Conservation (phyloP, 495 filamentous ascomycete genomes). For the Penicillium atrosanguineum region DNA sequence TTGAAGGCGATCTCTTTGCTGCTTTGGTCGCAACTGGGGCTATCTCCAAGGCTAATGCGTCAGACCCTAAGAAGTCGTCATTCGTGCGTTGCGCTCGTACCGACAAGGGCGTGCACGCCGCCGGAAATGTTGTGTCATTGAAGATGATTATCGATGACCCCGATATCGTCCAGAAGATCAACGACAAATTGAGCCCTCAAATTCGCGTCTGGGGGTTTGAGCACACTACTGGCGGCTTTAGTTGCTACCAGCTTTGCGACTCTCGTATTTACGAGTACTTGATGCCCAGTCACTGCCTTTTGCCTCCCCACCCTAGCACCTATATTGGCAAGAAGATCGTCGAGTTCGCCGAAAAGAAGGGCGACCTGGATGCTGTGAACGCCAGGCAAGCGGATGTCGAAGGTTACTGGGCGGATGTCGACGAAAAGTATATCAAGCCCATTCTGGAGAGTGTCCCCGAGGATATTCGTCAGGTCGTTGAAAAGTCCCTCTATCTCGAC, state of each 20-base stretch:
- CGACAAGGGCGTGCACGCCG: slow-evolving; percentile 97
- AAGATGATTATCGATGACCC: slow-evolving; percentile 94
- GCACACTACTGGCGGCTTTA: slow-evolving; percentile 80
- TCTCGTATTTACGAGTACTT: slow-evolving; percentile 95
- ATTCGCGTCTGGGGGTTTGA: slow-evolving; percentile 93
- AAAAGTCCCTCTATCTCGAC: slow-evolving; percentile 37
- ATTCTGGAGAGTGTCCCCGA: slow-evolving; percentile 59
- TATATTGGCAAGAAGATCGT: slow-evolving; percentile 77
- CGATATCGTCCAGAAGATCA: slow-evolving; percentile 86
- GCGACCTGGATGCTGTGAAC: slow-evolving; percentile 63
- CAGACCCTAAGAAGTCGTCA: slow-evolving; percentile 94
- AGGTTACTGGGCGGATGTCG: slow-evolving; percentile 75
- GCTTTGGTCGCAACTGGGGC: slow-evolving; percentile 87
- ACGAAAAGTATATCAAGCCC: slow-evolving; percentile 71
- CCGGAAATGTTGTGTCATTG: slow-evolving; percentile 91
- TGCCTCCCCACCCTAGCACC: slow-evolving; percentile 87
- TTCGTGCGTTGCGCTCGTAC: slow-evolving; percentile 92
- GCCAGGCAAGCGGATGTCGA: slow-evolving; percentile 72
- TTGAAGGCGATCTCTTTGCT: slow-evolving; percentile 93
- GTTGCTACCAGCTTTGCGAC: slow-evolving; percentile 87
- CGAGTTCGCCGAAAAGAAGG: slow-evolving; percentile 67
- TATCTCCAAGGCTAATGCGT: slow-evolving; percentile 92
- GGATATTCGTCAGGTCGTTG: slow-evolving; percentile 38
- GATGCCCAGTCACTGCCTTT: slow-evolving; percentile 83
- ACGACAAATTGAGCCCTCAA: slow-evolving; percentile 75